Percentiles rank a stretch among this genome's conserved stretches.
Evolutionary conservation across 2,329 filamentous ascomycete species (phyloP).

Genomic region (Fusarium stilboides): DNA sequence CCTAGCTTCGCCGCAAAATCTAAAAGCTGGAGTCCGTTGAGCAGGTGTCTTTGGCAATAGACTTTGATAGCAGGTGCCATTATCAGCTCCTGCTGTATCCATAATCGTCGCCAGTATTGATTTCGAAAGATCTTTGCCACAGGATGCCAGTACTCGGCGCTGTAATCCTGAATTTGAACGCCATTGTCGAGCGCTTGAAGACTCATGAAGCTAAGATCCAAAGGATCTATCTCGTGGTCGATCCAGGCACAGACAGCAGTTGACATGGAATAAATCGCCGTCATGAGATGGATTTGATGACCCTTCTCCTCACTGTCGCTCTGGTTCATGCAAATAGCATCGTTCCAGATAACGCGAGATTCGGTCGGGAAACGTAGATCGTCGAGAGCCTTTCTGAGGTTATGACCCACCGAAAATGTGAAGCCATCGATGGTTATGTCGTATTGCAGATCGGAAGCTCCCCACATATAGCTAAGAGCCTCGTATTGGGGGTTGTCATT

Average conservation of each 20-base stretch:
- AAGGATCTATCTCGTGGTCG: slow-evolving; percentile 4
- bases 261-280: slow-evolving; percentile 8
- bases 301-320: slow-evolving; percentile 2
- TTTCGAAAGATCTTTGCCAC: slow-evolving; percentile 20
- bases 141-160: slow-evolving; percentile 12
- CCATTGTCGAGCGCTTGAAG: slow-evolving; percentile 2
- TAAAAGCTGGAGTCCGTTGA: slow-evolving; percentile 3
- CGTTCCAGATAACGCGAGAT: slow-evolving; percentile 13
- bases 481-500: slow-evolving; percentile 10
- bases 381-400: slow-evolving; percentile 10
- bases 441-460: background rate
- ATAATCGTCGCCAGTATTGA: slow-evolving; percentile 16
- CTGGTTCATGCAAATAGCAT: slow-evolving; percentile 27
- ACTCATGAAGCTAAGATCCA: background rate
- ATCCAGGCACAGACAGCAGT: slow-evolving; percentile 12
- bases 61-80: slow-evolving; percentile 1
- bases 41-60: background rate
- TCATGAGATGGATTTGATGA: slow-evolving; percentile 18
- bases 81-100: slow-evolving; percentile 14
- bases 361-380: background rate
- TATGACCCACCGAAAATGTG: background rate
- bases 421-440: background rate
- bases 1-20: background rate
- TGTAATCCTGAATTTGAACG: slow-evolving; percentile 2
- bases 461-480: slow-evolving; percentile 24